A percentile compares a stretch with the other conserved stretches of the same genome.
Evolutionary conservation across 768 basidiomycete species (phyloP).

Genomic region (Xerocomellus dryophilus): DNA sequence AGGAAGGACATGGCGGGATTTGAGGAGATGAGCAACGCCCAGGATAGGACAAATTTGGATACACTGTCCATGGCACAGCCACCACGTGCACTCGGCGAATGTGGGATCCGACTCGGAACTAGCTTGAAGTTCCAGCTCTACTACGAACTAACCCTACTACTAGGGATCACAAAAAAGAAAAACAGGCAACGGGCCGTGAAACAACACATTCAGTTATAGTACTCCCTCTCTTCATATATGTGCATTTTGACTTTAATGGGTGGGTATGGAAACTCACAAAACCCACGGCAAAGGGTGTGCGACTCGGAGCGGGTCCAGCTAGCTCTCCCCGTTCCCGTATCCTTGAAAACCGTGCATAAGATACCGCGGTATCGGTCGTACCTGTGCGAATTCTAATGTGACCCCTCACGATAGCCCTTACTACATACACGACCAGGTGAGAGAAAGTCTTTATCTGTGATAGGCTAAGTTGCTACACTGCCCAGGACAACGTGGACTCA

Average conservation of each 20-base stretch:
- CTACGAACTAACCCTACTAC: too few species aligned
- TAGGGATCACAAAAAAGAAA: too few species aligned
- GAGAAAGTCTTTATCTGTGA: background rate
- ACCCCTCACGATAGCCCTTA: too few species aligned
- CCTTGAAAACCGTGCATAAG: background rate
- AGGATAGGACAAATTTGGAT: conserved; percentile 17
- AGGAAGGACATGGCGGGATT: conserved; percentile 30
- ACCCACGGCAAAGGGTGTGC: too few species aligned
- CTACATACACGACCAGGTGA: background rate
- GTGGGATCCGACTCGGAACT: too few species aligned
- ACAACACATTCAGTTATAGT: too few species aligned
- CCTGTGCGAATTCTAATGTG: too few species aligned
- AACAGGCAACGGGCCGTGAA: too few species aligned
- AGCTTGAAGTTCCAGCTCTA: background rate
- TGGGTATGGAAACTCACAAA: background rate
- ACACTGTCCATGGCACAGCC: conserved; percentile 22
- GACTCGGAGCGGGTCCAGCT: background rate
- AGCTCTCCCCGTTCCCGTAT: background rate
- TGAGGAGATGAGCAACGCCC: conserved; percentile 1
- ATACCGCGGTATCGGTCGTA: background rate
- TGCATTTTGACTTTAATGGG: too few species aligned
- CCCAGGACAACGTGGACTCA: background rate
- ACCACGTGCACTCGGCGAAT: conserved; percentile 5
- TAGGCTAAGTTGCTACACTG: background rate
- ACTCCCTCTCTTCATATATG: too few species aligned